phyloP scores from a whole-genome alignment of 2,329 filamentous ascomycete genomes.

The Tolypocladium ophioglossoides region DNA sequence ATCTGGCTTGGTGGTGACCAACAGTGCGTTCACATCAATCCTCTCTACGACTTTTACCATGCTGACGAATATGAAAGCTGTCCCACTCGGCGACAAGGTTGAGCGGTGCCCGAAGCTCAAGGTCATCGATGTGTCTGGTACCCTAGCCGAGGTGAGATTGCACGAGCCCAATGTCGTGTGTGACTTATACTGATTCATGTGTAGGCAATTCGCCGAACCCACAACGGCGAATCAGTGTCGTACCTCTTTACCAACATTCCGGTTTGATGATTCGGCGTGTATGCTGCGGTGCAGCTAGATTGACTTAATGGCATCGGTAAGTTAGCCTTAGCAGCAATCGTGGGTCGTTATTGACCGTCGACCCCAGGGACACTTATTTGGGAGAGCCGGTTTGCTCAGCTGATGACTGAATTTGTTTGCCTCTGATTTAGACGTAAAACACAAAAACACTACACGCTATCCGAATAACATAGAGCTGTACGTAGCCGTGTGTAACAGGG shows the following conservation, averaged over 20 bases:
- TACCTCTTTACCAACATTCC: constrained; percentile 61
- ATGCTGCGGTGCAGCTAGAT: constrained; percentile 7
- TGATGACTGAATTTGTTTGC: neutral
- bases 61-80: constrained; percentile 20
- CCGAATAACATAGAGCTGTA: neutral
- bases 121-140: constrained; percentile 86
- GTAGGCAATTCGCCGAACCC: constrained; percentile 55
- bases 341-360: neutral
- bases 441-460: neutral
- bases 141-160: constrained; percentile 49
- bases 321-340: neutral
- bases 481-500: neutral
- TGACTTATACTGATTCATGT: constrained; percentile 1
- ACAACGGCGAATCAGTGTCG: constrained; percentile 55
- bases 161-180: neutral
- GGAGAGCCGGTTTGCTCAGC: neutral
- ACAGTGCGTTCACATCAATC: constrained; percentile 38
- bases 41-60: neutral
- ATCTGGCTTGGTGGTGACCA: constrained; percentile 76
- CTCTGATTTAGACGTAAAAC: neutral
- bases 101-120: constrained; percentile 68
- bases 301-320: neutral
- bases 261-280: constrained; percentile 19
- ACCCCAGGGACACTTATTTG: neutral
- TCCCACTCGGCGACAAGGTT: constrained; percentile 61